Base-by-base conservation (phyloP, 176 grass and related monocot species). In the Triticum timopheevii region DNA sequence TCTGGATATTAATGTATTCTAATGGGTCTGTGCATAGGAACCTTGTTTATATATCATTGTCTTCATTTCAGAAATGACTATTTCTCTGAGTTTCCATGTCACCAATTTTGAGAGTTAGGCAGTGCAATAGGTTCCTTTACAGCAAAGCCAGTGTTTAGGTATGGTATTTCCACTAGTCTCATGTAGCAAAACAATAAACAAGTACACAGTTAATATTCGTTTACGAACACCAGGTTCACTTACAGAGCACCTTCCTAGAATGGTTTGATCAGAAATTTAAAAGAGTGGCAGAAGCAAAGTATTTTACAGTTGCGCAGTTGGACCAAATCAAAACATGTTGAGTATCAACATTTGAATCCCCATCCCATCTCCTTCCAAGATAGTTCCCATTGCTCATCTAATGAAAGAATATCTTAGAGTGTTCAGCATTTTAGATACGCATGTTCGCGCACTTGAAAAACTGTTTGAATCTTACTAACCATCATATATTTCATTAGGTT, bases 401-500 rank as follows among this genome's bases (percentile, higher is more conserved):
- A 39, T 35, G 13, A 15, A 40, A 13, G 35, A 73, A 16, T 30
- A 84, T 74, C 20, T 75, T 27, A 9, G 1, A 19, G 49, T 17
- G 5, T 25, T 28, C 13, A 58, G 44, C 30, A 22, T 31, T 66
- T 42, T 54, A 30, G 22, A 87, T 10, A 34, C 61, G 19, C 47
- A 73, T 8, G 31, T 83, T 83, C 2, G 11, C n/a, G 33, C 66
- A 73, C 19, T 73, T 47, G 23, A 56, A 54, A 31, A 80, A 34
- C 5, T 44, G 8, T 31, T 40, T 44, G 6, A 40, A 68, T 80
- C n/a, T 80, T 74, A 89, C 54, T 58, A 22, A 65, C 24, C 52
- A 62, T 17, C 31, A 56, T 35, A 40, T 56, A 44, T 73, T 69
- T 44, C 38, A n/a, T 10, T 23, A 78, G 83, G 80, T 89, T 69